Base-by-base conservation (phyloP, 2,329 filamentous ascomycete species). In the Dactylellina parvicollis region DNA sequence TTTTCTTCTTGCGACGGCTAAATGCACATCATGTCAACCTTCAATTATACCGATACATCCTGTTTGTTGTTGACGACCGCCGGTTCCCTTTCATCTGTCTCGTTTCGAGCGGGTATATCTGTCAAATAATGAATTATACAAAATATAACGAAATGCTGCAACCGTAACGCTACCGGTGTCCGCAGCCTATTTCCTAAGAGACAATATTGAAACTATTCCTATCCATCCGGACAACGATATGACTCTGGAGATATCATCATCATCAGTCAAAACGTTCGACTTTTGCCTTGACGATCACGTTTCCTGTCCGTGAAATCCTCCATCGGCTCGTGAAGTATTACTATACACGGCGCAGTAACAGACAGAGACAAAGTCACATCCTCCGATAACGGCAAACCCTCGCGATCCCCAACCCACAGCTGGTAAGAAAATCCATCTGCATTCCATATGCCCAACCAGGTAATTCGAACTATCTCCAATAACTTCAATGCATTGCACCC, bases 1-100 rank as follows among this genome's bases (percentile, higher is more conserved):
- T 57, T 71, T 42, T 26, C 34, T 52, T 49, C 40, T 47, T 16
- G 10, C 34, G n/a, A 60, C 55, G 55, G 62, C 38, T 67, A 67
- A 67, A 67, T 67, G 47, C 44, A 18, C 30, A 32, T 32, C 30
- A 32, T 32, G 30, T 32, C 30, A 12, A 32, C 30, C 12, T 32
- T 32, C 30, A 5, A 32, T 32, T 32, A 32, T 32, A 5, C 30
- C 12, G 12, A 5, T 12, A 32, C 4, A 38, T n/a, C 12, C 12
- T 3, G 12, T n/a, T 5, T n/a, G 16, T 38, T 38, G 34, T 38
- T 38, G 30, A 12, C 34, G 16, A n/a, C 3, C 34, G 34, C n/a
- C n/a, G n/a, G n/a, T n/a, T n/a, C n/a, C n/a, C n/a, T n/a, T n/a
- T n/a, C n/a, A n/a, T n/a, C n/a, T n/a, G n/a, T n/a, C n/a, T n/a